Percentiles rank a stretch among this genome's conserved stretches.
Conservation (phyloP, 1,139 yeast species). For the Yamadazyma sp. region DNA sequence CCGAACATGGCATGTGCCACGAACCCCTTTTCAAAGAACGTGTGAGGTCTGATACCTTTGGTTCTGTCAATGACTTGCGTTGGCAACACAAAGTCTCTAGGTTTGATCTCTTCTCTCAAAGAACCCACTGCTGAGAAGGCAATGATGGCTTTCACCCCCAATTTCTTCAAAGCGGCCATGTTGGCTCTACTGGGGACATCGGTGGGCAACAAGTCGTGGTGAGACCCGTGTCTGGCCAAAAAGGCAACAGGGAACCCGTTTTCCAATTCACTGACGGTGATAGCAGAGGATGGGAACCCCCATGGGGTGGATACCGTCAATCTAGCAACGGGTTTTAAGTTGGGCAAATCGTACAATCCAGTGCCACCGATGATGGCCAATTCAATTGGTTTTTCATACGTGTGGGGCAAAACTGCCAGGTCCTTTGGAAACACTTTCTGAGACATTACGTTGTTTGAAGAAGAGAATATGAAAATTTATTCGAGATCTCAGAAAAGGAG, state of each 20-base stretch:
- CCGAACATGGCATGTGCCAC: constrained; percentile 98
- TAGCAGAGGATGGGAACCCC: constrained; percentile 95
- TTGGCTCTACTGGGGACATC: constrained; percentile 94
- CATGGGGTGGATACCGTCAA: constrained; percentile 86
- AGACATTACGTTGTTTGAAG: constrained; percentile 3
- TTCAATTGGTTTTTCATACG: constrained; percentile 49
- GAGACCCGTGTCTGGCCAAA: constrained; percentile 89
- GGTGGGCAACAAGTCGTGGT: constrained; percentile 86
- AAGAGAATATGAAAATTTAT: background rate
- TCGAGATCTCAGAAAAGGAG: background rate
- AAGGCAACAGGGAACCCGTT: constrained; percentile 88
- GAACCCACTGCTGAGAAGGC: constrained; percentile 98
- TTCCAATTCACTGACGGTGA: constrained; percentile 77
- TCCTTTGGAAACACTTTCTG: constrained; percentile 14
- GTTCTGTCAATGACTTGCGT: constrained; percentile 96
- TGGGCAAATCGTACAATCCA: constrained; percentile 87
- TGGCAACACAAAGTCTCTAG: constrained; percentile 93
- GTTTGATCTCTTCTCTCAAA: constrained; percentile 80
- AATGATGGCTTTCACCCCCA: constrained; percentile 84
- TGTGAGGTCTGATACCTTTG: constrained; percentile 87
- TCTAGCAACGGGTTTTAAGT: constrained; percentile 82
- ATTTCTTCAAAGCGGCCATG: constrained; percentile 86
- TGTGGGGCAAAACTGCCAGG: constrained; percentile 29
- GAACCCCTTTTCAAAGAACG: constrained; percentile 88
- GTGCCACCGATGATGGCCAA: constrained; percentile 96